A percentile compares a stretch with the other conserved stretches of the same genome.
These are phyloP conservation scores for Houttuynia cordata DNA, from an alignment of 164 flowering plant species.

Conservation along the genomic window DNA sequence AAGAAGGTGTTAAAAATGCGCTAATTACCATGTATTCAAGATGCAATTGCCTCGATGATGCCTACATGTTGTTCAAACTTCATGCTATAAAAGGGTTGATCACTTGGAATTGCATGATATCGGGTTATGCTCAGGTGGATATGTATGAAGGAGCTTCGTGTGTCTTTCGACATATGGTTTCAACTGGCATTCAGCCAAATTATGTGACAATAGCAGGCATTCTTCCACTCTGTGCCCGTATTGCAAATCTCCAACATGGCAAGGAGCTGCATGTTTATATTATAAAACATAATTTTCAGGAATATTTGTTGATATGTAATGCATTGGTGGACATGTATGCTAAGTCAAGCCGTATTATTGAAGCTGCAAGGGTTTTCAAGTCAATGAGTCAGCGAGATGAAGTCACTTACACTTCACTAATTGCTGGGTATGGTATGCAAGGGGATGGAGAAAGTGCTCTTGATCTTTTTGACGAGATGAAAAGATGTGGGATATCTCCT, in stretches of 20 bases:
- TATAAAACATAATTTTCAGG: slow-evolving; percentile 21
- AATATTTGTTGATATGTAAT: slow-evolving; percentile 41
- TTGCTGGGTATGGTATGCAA: slow-evolving; percentile 52
- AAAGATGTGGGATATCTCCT: slow-evolving; percentile 22
- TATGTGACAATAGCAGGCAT: slow-evolving; percentile 51
- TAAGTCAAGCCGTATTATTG: slow-evolving; percentile 35
- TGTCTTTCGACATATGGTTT: slow-evolving; percentile 39
- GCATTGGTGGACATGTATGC: slow-evolving; percentile 58
- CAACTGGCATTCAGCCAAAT: slow-evolving; percentile 32
- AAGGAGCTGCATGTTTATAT: slow-evolving; percentile 56
- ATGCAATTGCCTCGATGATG: slow-evolving; percentile 31
- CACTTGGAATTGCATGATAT: slow-evolving; percentile 53
- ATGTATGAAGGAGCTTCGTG: slow-evolving; percentile 37
- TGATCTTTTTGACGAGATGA: slow-evolving; percentile 45
- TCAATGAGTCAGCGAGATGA: slow-evolving; percentile 32
- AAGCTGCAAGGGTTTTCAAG: slow-evolving; percentile 37
- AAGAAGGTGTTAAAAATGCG: slow-evolving; percentile 32
- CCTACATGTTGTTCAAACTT: slow-evolving; percentile 25
- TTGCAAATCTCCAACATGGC: slow-evolving; percentile 49
- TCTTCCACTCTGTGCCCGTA: slow-evolving; percentile 49
- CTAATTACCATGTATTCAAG: slow-evolving; percentile 53
- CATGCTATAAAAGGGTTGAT: slow-evolving; percentile 20
- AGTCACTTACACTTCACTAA: slow-evolving; percentile 53
- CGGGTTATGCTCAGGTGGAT: slow-evolving; percentile 35
- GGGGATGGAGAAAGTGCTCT: slow-evolving; percentile 38